Base-by-base conservation (phyloP, 2,329 filamentous ascomycete species). In the Aschersonia sp. region DNA sequence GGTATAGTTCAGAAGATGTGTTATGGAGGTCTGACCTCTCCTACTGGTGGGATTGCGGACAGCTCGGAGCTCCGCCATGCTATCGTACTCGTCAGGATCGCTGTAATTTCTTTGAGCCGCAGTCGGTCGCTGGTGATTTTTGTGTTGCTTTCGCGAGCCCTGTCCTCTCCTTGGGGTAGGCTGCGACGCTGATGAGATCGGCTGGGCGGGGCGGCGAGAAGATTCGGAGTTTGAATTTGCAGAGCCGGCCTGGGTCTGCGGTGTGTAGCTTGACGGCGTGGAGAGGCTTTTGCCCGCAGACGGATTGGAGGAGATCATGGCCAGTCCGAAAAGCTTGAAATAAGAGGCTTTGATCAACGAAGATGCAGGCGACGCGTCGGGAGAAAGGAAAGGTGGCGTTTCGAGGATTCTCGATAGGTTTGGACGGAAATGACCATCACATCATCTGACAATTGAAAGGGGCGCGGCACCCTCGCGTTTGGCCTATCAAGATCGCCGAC, bases 21-120 rank as follows among this genome's bases (percentile, higher is more conserved):
- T 97, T 61, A 98, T 98, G 58, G 87, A 94, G 47, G 88, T 95
- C 66, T 95, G 90, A 47, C 92, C 92, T 58, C 92, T 87, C 50
- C 92, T 83, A 59, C 74, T 76, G n/a, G 70, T 72, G 10, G 74
- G 64, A 54, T 77, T 79, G 49, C 73, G 69, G 49, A 79, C 63
- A 22, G 74, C 74, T 53, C 74, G 67, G 51, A 89, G 73, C 70
- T 95, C 88, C 54, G 81, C 87, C 77, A 94, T 82, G 57, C 79
- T 79, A 76, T 95, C 88, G 69, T 95, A 88, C 69, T 89, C 81
- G 61, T 83, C 76, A 55, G 83, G 52, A 7, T 57, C 54, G 30
- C 55, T 56, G 46, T 56, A 54, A 41, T 55, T 70, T 44, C 66
- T 58, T 40, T 64, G 60, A 40, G 58, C 61, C 14, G 59, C 51